Evolutionary conservation across 1,284 basidiomycete species (phyloP).

Genomic region (Naganishia sp.): DNA sequence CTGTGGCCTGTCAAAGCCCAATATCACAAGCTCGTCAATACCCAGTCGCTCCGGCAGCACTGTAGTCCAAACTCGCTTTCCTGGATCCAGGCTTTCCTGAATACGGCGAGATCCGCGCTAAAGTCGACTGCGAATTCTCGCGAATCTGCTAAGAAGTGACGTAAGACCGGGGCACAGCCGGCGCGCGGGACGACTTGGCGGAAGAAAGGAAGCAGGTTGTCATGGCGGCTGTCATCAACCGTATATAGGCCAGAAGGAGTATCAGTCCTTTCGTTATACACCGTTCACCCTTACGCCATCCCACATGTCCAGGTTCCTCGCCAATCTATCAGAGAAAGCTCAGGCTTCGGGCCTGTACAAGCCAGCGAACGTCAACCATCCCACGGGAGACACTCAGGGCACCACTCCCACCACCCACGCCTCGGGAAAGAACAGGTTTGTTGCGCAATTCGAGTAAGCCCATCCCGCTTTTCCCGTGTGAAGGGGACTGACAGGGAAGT

Average conservation of each 20-base stretch:
- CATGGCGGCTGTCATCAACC: slow-evolving; percentile 2
- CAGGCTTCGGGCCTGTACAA: slow-evolving; percentile 28
- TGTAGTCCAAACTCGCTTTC: no score
- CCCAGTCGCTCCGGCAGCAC: no score
- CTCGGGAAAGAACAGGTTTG: slow-evolving; percentile 19
- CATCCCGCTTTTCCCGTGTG: not conserved
- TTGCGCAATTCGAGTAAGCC: slow-evolving; percentile 20
- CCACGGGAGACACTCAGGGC: slow-evolving; percentile 15
- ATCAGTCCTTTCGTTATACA: not conserved
- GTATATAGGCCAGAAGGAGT: slow-evolving; percentile 1
- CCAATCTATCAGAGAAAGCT: slow-evolving; percentile 29
- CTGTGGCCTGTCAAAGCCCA: no score
- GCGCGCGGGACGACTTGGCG: not conserved
- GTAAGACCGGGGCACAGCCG: not conserved
- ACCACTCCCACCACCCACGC: not conserved
- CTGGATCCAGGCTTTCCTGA: not conserved
- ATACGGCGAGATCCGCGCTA: not conserved
- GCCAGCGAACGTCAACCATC: slow-evolving; percentile 14
- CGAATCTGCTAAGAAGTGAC: slow-evolving; percentile 3
- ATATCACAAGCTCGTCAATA: no score
- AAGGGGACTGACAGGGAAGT: not conserved
- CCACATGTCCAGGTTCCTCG: slow-evolving; percentile 26
- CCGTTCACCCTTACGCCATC: not conserved
- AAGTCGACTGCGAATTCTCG: not conserved
- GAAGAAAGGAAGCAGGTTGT: not conserved